Base-by-base conservation (phyloP, 2,329 filamentous ascomycete genomes). In the Fusarium musae region DNA sequence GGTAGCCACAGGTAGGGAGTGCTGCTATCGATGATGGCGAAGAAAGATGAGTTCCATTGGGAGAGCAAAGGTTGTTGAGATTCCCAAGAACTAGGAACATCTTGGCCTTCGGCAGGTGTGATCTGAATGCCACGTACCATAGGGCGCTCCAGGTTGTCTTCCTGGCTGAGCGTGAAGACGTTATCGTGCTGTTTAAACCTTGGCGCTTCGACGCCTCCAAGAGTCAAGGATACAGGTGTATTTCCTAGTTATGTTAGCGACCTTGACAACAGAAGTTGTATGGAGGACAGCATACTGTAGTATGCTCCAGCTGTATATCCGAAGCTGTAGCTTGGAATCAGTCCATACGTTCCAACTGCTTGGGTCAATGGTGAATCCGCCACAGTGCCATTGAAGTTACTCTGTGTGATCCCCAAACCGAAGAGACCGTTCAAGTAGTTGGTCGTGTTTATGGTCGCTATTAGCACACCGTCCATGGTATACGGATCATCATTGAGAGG, bases 261-360 rank as follows among this genome's bases (percentile, higher is more conserved):
- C 15, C 52, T 21, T 30, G 58, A 12, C 23, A 13, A 28, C 16
- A 61, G 13, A 28, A 26, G 36, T 30, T 15, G 9, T 23, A 40
- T 19, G 34, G 13, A 54, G 50, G 23, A 19, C n/a, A 21, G 64
- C 87, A 79, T 83, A 91, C 91, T 87, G 77, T 94, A 94, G 69
- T 87, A 87, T n/a, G 92, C 92, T 21, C 93, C 93, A 44, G 92
- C 92, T 7, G 93, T 94, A 79, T 91, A 95, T 58, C 91, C 92
- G 78, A 93, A 94, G 46, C 91, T 93, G 70, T 93, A 86, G 79
- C 92, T 94, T 2, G 92, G 90, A 53, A 94, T 92, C 64, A 82
- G 83, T 13, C 88, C 87, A 63, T 87, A 85, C 16, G 86, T 81
- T 77, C 90, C 87, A 47, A 93, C 87, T 58, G 92, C 82, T 77